phyloP scores from a whole-genome alignment of 2,329 filamentous ascomycete species.

The Hymenoscyphus scutula region DNA sequence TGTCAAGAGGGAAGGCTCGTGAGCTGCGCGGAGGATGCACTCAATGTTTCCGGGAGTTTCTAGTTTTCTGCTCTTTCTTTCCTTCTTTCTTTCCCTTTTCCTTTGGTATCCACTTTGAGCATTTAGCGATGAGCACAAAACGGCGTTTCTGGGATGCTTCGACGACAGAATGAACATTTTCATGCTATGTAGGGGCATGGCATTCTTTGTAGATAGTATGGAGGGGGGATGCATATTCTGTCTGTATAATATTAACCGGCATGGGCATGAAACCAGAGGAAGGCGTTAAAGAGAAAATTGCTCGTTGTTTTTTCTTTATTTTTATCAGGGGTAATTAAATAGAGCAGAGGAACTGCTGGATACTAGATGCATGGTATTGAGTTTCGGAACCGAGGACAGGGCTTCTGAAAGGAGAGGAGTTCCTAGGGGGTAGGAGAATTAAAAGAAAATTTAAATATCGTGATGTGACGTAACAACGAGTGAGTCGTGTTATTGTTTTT shows the following conservation, averaged over 20 bases:
- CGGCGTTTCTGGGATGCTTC: neutral
- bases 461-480: too few species aligned
- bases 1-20: neutral
- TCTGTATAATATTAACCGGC: neutral
- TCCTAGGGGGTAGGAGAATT: too few species aligned
- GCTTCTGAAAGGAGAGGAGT: too few species aligned
- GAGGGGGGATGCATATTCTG: neutral
- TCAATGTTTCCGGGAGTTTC: neutral
- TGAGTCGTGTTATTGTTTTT: too few species aligned
- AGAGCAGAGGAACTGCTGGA: neutral
- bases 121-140: constrained; percentile 6
- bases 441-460: too few species aligned
- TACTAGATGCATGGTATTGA: neutral
- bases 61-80: neutral
- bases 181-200: neutral
- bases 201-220: constrained; percentile 7
- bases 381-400: too few species aligned
- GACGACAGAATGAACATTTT: neutral
- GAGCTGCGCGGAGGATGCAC: neutral
- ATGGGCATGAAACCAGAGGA: neutral
- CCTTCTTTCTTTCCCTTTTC: neutral
- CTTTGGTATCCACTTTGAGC: neutral
- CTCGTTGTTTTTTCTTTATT: neutral
- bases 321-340: neutral
- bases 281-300: neutral